Evolutionary conservation across 331 rosid genomes (phyloP).

Genomic region (Saraca asoca): DNA sequence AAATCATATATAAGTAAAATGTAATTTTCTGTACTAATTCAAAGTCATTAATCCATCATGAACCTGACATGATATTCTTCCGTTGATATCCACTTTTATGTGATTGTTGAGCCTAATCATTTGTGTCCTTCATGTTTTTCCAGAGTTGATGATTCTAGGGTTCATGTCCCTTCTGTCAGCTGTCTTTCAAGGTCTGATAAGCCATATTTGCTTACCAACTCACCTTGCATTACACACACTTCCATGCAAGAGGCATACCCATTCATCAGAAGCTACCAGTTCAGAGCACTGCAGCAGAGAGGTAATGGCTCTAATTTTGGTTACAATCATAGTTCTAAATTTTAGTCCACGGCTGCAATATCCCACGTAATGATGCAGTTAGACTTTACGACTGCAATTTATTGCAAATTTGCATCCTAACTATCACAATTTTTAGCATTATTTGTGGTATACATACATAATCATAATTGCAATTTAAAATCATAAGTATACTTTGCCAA

Average conservation of each 20-base stretch:
- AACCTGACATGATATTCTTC: conserved; percentile 16
- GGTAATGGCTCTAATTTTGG: conserved; percentile 43
- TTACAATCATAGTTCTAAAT: neutral
- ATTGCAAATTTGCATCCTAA: too few relatives aligned
- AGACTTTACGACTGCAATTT: too few relatives aligned
- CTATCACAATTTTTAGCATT: too few relatives aligned
- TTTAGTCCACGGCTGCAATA: too few relatives aligned
- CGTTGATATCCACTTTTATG: neutral
- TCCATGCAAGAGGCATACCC: conserved; percentile 71
- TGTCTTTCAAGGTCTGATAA: conserved; percentile 60
- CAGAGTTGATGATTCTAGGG: conserved; percentile 95
- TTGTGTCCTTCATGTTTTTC: conserved; percentile 27
- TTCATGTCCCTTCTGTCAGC: conserved; percentile 87
- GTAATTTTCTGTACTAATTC: neutral
- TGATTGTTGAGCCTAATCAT: conserved; percentile 35
- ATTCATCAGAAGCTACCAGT: conserved; percentile 30
- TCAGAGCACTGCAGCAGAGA: conserved; percentile 43
- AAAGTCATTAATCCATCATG: neutral
- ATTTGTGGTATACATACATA: too few relatives aligned
- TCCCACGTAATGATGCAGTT: too few relatives aligned
- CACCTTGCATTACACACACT: conserved; percentile 59
- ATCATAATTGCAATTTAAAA: too few relatives aligned
- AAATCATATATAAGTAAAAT: neutral
- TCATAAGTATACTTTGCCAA: too few relatives aligned
- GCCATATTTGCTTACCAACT: conserved; percentile 62